Evolutionary conservation across 805 yeast genomes (phyloP).

Genomic region (Tetrapisispora nanseiensis): DNA sequence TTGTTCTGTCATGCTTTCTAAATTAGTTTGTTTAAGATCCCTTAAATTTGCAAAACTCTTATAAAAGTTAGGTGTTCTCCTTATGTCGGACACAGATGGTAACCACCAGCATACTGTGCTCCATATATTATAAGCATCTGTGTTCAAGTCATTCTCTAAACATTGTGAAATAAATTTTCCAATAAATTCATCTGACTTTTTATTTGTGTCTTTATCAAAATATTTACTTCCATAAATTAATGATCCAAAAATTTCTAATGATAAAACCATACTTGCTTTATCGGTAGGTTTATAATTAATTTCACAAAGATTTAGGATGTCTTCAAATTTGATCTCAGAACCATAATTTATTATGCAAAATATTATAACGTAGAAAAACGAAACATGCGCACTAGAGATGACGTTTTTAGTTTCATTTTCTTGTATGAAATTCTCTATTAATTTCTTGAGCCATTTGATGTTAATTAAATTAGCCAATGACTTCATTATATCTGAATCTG

Average conservation of each 20-base stretch:
- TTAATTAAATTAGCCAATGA: conserved; percentile 38
- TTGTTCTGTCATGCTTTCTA: conserved; percentile 56
- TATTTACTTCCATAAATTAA: conserved; percentile 41
- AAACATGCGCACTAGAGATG: conserved; percentile 57
- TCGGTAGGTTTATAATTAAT: conserved; percentile 53
- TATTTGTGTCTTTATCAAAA: conserved; percentile 29
- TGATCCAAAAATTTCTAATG: conserved; percentile 63
- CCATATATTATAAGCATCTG: conserved; percentile 71
- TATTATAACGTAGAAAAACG: conserved; percentile 42
- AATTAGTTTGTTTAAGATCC: conserved; percentile 33
- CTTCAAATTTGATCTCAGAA: conserved; percentile 35
- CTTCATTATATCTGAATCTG: conserved; percentile 36
- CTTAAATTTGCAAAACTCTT: conserved; percentile 38
- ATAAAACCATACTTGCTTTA: conserved; percentile 64
- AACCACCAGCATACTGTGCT: conserved; percentile 64
- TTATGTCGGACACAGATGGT: conserved; percentile 52
- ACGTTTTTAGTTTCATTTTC: conserved; percentile 62
- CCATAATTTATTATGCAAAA: conserved; percentile 38
- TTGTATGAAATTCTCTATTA: conserved; percentile 44
- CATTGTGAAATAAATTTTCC: conserved; percentile 36
- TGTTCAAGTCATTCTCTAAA: conserved; percentile 53
- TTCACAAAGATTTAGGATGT: conserved; percentile 42
- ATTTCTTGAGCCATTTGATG: conserved; percentile 47
- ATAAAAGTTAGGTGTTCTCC: conserved; percentile 52
- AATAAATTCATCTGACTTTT: conserved; percentile 39